These are phyloP conservation scores for Geotrichum aggregatum DNA, from an alignment of 1,139 yeast species.

Conservation along the genomic window DNA sequence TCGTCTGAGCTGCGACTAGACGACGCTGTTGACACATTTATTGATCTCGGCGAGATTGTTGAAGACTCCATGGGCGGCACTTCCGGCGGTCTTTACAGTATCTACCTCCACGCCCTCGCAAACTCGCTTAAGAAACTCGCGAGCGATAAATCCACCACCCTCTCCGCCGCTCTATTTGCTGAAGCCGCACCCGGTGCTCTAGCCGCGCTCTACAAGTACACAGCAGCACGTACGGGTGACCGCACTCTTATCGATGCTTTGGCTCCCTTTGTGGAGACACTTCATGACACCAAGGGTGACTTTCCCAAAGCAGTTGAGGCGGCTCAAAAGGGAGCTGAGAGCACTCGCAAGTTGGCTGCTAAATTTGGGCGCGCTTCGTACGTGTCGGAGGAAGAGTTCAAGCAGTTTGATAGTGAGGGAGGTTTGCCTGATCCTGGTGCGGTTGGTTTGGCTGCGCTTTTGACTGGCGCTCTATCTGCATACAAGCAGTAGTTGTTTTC, in stretches of 20 bases:
- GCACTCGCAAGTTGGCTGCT: constrained; percentile 70
- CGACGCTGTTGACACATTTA: constrained; percentile 53
- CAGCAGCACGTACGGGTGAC: constrained; percentile 69
- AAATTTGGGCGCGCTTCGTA: constrained; percentile 92
- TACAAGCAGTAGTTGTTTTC: constrained; percentile 17
- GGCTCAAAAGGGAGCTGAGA: constrained; percentile 70
- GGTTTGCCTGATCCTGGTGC: constrained; percentile 94
- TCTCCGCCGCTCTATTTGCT: constrained; percentile 42
- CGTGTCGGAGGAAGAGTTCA: constrained; percentile 59
- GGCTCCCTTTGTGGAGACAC: constrained; percentile 66
- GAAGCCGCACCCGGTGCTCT: constrained; percentile 51
- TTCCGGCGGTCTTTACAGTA: constrained; percentile 88
- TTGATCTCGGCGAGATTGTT: constrained; percentile 65
- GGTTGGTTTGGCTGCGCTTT: constrained; percentile 38
- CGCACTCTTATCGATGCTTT: constrained; percentile 54
- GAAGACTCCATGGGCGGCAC: constrained; percentile 96
- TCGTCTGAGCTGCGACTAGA: constrained; percentile 41
- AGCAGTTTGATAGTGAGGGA: constrained; percentile 39
- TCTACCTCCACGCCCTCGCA: constrained; percentile 66
- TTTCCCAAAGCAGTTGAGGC: constrained; percentile 59
- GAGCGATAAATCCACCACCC: constrained; percentile 29
- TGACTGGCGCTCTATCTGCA: constrained; percentile 31
- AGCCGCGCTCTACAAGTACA: constrained; percentile 66
- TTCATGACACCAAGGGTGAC: constrained; percentile 45
- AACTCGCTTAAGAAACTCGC: constrained; percentile 42